Conservation (phyloP, 176 grass and related monocot genomes). For the Guadua angustifolia region DNA sequence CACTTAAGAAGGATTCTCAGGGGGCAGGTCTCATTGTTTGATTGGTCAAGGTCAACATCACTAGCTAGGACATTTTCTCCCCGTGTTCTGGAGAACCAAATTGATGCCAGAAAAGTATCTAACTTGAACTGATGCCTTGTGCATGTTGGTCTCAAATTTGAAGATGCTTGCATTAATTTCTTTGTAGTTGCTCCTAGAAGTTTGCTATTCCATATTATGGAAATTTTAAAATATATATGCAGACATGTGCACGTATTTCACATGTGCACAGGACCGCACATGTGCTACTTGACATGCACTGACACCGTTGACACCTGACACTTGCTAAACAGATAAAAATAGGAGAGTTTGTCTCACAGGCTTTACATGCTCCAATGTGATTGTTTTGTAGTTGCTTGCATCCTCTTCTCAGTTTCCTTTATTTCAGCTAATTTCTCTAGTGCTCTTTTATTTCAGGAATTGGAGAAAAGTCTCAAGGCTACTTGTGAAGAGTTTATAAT, state of each 20-base stretch:
- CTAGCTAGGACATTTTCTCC: slow-evolving; percentile 65
- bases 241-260: no score
- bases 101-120: slow-evolving; percentile 90
- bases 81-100: slow-evolving; percentile 85
- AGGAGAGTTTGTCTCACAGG: not conserved
- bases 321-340: slow-evolving; percentile 30
- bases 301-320: not conserved
- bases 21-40: slow-evolving; percentile 95
- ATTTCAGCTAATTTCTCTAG: slow-evolving; percentile 22
- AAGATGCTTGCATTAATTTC: not conserved
- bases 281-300: slow-evolving; percentile 18
- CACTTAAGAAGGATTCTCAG: slow-evolving; percentile 98
- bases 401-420: slow-evolving; percentile 34
- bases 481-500: slow-evolving; percentile 99
- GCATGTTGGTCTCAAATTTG: not conserved
- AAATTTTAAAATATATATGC: no score
- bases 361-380: not conserved
- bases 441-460: slow-evolving; percentile 68
- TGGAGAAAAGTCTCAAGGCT: slow-evolving; percentile 90
- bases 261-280: no score
- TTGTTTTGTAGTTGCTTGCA: slow-evolving; percentile 25
- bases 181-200: no score
- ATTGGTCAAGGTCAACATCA: slow-evolving; percentile 95
- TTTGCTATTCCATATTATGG: no score
- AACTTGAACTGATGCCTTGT: slow-evolving; percentile 16